phyloP scores from a whole-genome alignment of 495 filamentous ascomycete genomes.

The Penicillium cataractarum region DNA sequence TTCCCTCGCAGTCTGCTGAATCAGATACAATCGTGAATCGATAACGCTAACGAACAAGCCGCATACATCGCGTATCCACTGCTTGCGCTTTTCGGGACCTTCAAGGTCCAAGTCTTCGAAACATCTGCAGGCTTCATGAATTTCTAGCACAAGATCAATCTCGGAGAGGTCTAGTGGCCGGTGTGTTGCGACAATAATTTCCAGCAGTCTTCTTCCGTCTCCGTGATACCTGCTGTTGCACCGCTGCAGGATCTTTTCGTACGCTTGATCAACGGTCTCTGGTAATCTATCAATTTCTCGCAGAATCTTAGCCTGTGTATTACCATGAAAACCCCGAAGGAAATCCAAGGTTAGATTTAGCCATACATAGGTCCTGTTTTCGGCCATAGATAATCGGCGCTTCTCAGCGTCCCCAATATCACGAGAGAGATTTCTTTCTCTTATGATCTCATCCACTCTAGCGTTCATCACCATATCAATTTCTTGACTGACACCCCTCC shows the following conservation, averaged over 20 bases:
- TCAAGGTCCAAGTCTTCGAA: not conserved
- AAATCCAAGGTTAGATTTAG: not conserved
- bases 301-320: not conserved
- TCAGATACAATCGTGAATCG: not conserved
- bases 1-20: slow-evolving; percentile 3
- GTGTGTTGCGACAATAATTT: not conserved
- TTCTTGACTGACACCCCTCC: not conserved
- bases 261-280: not conserved
- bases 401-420: slow-evolving; percentile 1
- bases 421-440: not conserved
- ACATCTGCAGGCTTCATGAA: not conserved
- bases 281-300: not conserved
- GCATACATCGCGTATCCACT: not conserved
- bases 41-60: slow-evolving; percentile 2
- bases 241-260: not conserved
- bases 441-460: not conserved
- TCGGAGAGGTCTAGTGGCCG: not conserved
- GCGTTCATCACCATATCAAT: slow-evolving; percentile 3
- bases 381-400: not conserved
- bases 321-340: not conserved
- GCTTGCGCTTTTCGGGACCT: not conserved
- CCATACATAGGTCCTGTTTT: slow-evolving; percentile 3
- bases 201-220: not conserved
- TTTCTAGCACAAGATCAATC: not conserved
- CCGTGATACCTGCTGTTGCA: not conserved